Base-by-base conservation (phyloP, 2,329 filamentous ascomycete species). In the Fusarium nurragi region DNA sequence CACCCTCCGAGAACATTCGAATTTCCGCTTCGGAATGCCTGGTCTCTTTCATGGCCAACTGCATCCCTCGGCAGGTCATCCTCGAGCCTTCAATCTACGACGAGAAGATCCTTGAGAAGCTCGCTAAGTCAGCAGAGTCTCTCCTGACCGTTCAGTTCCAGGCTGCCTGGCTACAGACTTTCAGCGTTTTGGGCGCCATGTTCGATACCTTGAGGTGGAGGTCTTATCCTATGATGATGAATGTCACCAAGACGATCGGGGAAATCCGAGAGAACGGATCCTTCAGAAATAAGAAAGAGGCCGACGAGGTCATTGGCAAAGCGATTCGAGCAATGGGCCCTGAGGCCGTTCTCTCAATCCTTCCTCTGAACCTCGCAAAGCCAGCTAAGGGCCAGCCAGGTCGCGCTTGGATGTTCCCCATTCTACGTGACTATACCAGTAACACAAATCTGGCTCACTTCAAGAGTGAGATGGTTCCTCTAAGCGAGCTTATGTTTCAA, bases 21-120 rank as follows among this genome's bases (percentile, higher is more conserved):
- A 87, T 97, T 28, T 98, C 95, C 4, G 93, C 95, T 5, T 96
- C 95, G 0, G 94, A 99, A 77, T 97, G 95, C 75, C 80, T 99
- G 60, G 91, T 97, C 54, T 97, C 94, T 1, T 95, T 99, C 75
- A 84, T 97, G 73, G 91, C 88, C 66, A 97, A 95, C 75, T 96
- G 95, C 73, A 84, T 99, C 26, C 95, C 95, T 2, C 84, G 90
- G 47, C 88, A 87, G 68, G 91, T 94, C 41, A 88, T 99, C 32
- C 78, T 97, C 8, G 92, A 97, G 66, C 93, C 94, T 22, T 97
- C 94, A 3, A 86, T 97, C 43, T 97, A 92, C 75, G 94, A 98
- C 69, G 94, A 98, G 77, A 97, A 97, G 79, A 85, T 89, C 1
- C 78, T 98, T 11, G 91, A 93, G 73, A 94, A 93, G 75, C 78